phyloP scores from a whole-genome alignment of 2,329 filamentous ascomycete genomes.

The Pestalotiopsis sp. region DNA sequence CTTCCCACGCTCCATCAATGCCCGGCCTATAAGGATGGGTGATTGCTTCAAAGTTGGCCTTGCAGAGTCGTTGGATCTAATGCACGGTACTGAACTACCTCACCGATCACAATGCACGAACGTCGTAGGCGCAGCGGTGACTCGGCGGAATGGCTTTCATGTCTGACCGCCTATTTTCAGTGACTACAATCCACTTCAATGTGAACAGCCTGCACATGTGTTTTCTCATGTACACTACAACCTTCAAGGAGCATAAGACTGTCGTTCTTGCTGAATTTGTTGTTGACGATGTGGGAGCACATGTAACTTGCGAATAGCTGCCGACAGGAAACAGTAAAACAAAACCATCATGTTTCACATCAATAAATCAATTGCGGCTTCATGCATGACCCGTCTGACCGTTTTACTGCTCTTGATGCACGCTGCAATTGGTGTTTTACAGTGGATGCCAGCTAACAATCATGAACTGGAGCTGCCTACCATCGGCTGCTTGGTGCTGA shows the following conservation, averaged over 20 bases:
- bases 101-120: background rate
- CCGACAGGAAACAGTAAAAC: too few species aligned
- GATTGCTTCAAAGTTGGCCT: background rate
- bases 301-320: too few species aligned
- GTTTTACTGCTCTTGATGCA: too few species aligned
- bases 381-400: too few species aligned
- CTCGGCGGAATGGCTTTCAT: background rate
- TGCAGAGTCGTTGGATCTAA: background rate
- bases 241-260: too few species aligned
- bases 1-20: background rate
- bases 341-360: too few species aligned
- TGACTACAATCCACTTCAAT: background rate
- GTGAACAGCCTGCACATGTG: background rate
- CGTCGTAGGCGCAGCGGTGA: background rate
- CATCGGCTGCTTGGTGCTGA: background rate
- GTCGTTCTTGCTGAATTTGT: too few species aligned
- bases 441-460: too few species aligned
- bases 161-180: background rate
- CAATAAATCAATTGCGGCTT: too few species aligned
- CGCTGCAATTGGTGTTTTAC: too few species aligned
- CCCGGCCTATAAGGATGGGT: background rate
- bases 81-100: background rate
- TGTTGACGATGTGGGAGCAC: too few species aligned
- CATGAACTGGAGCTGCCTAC: background rate
- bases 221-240: too few species aligned